Evolutionary conservation across 1,284 basidiomycete species (phyloP), one percentile per base, ranked within the genome.

Genomic region (Salmacisia buchloeana): DNA sequence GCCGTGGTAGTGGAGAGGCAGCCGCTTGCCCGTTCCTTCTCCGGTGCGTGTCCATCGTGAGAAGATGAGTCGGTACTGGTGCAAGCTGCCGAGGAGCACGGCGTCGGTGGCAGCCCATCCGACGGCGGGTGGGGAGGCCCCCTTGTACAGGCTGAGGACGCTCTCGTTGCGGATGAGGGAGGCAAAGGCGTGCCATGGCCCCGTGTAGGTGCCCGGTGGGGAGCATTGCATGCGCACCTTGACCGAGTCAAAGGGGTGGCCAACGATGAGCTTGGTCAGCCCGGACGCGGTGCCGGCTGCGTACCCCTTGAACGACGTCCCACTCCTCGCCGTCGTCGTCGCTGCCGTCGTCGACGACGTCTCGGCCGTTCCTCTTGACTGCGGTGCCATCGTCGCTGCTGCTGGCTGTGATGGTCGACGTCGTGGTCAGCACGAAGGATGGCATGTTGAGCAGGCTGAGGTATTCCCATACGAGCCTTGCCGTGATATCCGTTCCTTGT

Each of bases 71-170:
- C 75, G 65, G 31, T 72, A 74, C 54, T 72, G 75, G 38, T 81
- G 80, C 54, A 91, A 80, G 3, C 87, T 88, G 2, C 89, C 89
- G 59, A 91, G 82, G 6, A 91, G 82, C 9, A 90, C 81, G 15
- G 88, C 87, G 74, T 91, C 89, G 46, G 88, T 87, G 41, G 86
- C 83, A 7, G 87, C 86, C 89, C 88, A 90, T 2, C 88, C 88
- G 2, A 90, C 81, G 21, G 88, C 87, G 1, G 89, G 89, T 4
- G 88, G 87, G 1, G 66, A 65, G 36, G 80, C 81, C 85, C 88
- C 83, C 63, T 81, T 81, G 70, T 81, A 81, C 31, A 81, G 59
- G 7, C 78, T 77, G 7, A 77, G 59, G 1, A 76, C 62, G 0
- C 78, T 78, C 66, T 91, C 89, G 43, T 85, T 85, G 59, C 84